Evolutionary conservation across 371 early-diverging fungal genomes (phyloP).

Genomic region (Mucor circinelloides): DNA sequence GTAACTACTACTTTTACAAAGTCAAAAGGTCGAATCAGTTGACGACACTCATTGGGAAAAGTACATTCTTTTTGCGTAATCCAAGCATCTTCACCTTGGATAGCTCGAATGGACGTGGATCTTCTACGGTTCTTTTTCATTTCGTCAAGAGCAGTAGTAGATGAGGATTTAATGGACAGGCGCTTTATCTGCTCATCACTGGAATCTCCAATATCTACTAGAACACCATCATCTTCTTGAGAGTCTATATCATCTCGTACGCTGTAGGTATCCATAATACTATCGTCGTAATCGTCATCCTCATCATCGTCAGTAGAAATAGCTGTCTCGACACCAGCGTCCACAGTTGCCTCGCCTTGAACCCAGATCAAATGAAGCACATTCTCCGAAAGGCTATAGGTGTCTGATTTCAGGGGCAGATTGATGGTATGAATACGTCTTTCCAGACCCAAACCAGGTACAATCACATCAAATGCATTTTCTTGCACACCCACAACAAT

Average conservation of each 20-base stretch:
- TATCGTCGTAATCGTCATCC: not conserved
- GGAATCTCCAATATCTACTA: not conserved
- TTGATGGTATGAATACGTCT: constrained; percentile 51
- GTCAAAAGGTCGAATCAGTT: constrained; percentile 66
- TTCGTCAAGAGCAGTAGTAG: constrained; percentile 1
- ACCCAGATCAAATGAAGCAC: constrained; percentile 57
- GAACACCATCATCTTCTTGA: not conserved
- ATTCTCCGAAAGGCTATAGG: constrained; percentile 40
- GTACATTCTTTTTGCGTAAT: constrained; percentile 38
- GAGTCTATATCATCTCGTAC: not conserved
- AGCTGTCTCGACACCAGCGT: not conserved
- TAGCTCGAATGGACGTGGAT: constrained; percentile 40
- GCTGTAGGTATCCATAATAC: not conserved
- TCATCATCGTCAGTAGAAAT: not conserved
- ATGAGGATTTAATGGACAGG: constrained; percentile 17
- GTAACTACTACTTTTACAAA: constrained; percentile 65
- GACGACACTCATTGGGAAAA: constrained; percentile 43
- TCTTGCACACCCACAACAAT: constrained; percentile 53
- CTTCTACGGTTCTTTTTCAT: constrained; percentile 26
- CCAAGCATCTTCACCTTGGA: constrained; percentile 39
- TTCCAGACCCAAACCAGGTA: constrained; percentile 63
- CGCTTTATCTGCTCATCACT: not conserved
- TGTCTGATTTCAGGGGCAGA: constrained; percentile 40
- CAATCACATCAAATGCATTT: constrained; percentile 64
- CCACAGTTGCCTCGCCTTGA: constrained; percentile 36